A percentile compares a stretch with the other conserved stretches of the same genome.
phyloP scores from a whole-genome alignment of 2,329 filamentous ascomycete species.

The Aschersonia sp. region DNA sequence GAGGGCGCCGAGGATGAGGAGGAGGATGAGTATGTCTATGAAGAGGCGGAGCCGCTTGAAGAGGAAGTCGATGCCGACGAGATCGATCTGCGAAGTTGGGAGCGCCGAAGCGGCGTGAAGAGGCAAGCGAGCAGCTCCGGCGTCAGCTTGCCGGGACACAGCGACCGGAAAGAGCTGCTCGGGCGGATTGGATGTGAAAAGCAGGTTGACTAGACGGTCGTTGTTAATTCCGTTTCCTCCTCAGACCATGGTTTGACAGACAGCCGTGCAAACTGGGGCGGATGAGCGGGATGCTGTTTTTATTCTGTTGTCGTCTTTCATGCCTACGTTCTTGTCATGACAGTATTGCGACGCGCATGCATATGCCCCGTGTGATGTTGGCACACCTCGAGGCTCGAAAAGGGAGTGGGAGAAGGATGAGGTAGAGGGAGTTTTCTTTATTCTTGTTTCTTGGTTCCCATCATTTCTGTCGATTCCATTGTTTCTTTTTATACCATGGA shows the following conservation, averaged over 20 bases:
- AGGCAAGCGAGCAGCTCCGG: conserved; percentile 38
- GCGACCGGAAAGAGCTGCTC: conserved; percentile 66
- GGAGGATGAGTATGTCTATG: conserved; percentile 36
- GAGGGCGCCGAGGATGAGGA: conserved; percentile 41
- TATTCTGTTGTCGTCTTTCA: neutral
- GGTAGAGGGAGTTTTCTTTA: no score
- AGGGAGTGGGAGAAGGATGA: no score
- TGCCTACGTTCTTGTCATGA: neutral
- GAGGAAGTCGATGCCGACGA: conserved; percentile 63
- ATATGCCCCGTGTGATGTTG: no score
- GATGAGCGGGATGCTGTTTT: neutral
- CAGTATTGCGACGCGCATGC: neutral
- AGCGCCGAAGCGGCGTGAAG: conserved; percentile 39
- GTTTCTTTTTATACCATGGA: no score
- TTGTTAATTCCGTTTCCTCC: neutral
- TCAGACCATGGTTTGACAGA: neutral
- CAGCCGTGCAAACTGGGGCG: no score
- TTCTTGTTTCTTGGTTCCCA: no score
- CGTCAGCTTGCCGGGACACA: conserved; percentile 55
- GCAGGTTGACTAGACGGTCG: conserved; percentile 33
- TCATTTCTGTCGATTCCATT: no score
- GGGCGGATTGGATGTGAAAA: conserved; percentile 76
- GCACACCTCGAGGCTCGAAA: no score
- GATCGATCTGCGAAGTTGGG: conserved; percentile 51
- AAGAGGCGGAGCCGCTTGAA: conserved; percentile 45